phyloP scores from a whole-genome alignment of 768 basidiomycete genomes.

The Mycena vulgaris region DNA sequence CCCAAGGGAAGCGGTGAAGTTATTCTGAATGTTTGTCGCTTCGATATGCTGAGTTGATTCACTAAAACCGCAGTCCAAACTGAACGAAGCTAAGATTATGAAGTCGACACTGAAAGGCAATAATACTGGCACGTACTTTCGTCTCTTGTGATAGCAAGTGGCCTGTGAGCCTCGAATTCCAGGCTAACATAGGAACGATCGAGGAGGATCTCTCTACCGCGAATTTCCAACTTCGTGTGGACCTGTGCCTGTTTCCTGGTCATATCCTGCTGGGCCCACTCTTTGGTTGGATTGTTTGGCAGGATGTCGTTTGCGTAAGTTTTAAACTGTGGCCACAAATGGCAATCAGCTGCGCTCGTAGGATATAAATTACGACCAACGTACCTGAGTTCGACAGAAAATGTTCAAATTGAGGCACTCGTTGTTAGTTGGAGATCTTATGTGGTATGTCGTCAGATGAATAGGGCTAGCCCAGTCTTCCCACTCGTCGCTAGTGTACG shows the following conservation, averaged over 20 bases:
- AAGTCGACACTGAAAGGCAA: too few relatives aligned
- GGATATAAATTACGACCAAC: too few relatives aligned
- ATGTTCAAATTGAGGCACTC: too few relatives aligned
- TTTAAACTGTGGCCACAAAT: background rate
- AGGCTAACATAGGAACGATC: conserved; percentile 1
- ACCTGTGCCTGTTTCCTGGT: background rate
- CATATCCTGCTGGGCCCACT: background rate
- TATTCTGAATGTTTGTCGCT: background rate
- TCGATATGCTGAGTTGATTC: background rate
- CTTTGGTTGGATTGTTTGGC: background rate
- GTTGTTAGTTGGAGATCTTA: too few relatives aligned
- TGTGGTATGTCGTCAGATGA: too few relatives aligned
- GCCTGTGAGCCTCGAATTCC: background rate
- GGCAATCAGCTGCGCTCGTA: too few relatives aligned
- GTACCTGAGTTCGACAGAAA: conserved; percentile 14
- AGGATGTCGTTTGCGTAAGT: background rate
- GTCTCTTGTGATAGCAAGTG: background rate
- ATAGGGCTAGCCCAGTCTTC: conserved; percentile 12
- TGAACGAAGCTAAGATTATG: background rate
- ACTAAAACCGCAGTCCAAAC: conserved; percentile 5
- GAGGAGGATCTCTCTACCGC: background rate
- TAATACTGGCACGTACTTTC: background rate
- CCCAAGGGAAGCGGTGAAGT: background rate
- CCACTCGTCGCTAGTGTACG: background rate
- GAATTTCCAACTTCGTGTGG: background rate